Base-by-base conservation (phyloP, 306 rosid species). In the Vigna reflexopilosa region DNA sequence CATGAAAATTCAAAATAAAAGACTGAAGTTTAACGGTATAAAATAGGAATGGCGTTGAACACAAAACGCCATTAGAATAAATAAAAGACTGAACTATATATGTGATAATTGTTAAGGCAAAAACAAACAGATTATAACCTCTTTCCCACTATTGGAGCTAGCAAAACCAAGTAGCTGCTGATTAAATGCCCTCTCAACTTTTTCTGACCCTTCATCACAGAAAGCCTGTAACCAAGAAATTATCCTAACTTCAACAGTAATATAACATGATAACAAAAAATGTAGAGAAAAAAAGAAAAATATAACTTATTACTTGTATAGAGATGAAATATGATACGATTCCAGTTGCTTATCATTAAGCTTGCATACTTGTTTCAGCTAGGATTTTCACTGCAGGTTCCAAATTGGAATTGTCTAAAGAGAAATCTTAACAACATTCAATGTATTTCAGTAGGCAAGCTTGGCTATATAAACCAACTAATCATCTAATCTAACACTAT, bases 141-240 rank as follows among this genome's bases (percentile, higher is more conserved):
- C 98, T 83, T 90, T 87, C 82, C 90, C 84, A 57, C 79, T 81
- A 70, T 78, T 80, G 54, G 89, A 81, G 67, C 78, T 83, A 78
- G 90, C 94, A 81, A 87, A 72, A n/a, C 84, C 85, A 15, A 87
- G 70, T 54, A 96, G 89, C 86, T 86, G 96, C 44, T 93, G 87
- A 81, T 91, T 66, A 85, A 96, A 93, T 19, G 92, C 93, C 85
- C 93, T 91, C 88, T 93, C 99, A 80, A 66, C 82, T 50, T 88
- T 86, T 76, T 87, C 95, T 67, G 89, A 92, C 77, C 85, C 94
- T 57, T 87, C 94, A 52, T 87, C 77, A 70, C 94, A 89, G 24
- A 92, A 88, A 72, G 87, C 96, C 99, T 96, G 94, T 38, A 65
- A 76, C 45, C 51, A 40, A 57, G 19, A 77, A 59, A 73, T 50